phyloP scores from a whole-genome alignment of 257 asterid genomes.

The Scutellaria minor region DNA sequence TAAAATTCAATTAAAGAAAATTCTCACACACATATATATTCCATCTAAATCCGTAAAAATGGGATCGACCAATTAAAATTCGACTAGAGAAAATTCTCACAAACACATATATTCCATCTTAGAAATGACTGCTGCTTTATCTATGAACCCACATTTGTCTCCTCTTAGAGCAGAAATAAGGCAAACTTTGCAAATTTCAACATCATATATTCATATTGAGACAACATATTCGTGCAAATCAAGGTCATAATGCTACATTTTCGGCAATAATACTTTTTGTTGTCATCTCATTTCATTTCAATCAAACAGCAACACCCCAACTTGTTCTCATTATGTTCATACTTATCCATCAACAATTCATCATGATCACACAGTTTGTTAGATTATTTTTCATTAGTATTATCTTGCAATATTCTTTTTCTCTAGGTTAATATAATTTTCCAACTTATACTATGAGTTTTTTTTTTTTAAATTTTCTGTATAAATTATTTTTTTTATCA shows the following conservation, averaged over 20 bases:
- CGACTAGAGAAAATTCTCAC: no score
- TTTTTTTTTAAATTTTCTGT: no score
- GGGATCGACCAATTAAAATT: no score
- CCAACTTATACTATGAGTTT: no score
- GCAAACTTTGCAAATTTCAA: constrained; percentile 27
- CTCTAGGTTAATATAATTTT: neutral
- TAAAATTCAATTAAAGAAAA: no score
- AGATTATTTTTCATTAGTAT: neutral
- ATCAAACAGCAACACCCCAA: constrained; percentile 26
- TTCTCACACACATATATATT: no score
- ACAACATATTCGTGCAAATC: constrained; percentile 37
- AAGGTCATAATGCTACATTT: constrained; percentile 3
- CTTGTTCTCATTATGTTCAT: constrained; percentile 3
- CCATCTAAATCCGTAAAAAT: no score
- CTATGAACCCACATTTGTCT: constrained; percentile 28
- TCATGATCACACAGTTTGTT: neutral
- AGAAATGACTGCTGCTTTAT: constrained; percentile 19
- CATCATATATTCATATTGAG: constrained; percentile 20
- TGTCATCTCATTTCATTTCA: constrained; percentile 36
- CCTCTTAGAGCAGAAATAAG: constrained; percentile 22
- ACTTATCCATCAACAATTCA: constrained; percentile 9
- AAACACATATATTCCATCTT: constrained; percentile 9
- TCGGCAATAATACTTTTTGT: neutral
- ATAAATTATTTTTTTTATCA: no score
- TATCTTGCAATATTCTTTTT: neutral